phyloP scores from a whole-genome alignment of 2,329 filamentous ascomycete species.

The Phaeophleospora eucalypticola region DNA sequence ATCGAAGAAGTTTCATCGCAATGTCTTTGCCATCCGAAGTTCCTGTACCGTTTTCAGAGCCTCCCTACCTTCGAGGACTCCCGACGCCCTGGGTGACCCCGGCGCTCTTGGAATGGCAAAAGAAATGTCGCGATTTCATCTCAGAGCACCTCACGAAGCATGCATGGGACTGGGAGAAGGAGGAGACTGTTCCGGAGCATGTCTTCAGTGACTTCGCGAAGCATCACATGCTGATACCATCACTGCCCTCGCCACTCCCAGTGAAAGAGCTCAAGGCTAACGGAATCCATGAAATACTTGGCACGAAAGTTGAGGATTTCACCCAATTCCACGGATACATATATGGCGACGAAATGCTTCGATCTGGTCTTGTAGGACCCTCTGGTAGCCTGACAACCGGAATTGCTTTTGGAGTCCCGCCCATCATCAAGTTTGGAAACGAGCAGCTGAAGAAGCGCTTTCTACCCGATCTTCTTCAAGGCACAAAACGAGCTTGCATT shows the following conservation, averaged over 20 bases:
- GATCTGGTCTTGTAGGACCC: constrained; percentile 62
- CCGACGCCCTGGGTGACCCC: constrained; percentile 68
- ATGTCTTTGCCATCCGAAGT: too few species aligned
- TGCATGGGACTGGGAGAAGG: constrained; percentile 66
- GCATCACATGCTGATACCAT: constrained; percentile 66
- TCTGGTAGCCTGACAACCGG: constrained; percentile 64
- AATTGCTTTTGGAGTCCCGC: constrained; percentile 68
- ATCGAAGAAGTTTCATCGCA: too few species aligned
- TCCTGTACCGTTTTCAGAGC: constrained; percentile 65
- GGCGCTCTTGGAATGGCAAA: constrained; percentile 63
- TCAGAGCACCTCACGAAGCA: constrained; percentile 58
- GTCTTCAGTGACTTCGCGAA: constrained; percentile 62
- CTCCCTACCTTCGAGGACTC: constrained; percentile 64
- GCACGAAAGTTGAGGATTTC: constrained; percentile 68
- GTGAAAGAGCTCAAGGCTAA: constrained; percentile 62
- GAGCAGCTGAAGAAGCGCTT: constrained; percentile 60
- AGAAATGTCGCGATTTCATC: constrained; percentile 63
- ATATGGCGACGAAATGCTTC: constrained; percentile 66
- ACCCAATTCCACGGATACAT: constrained; percentile 68
- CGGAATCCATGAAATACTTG: constrained; percentile 63
- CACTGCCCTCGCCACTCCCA: constrained; percentile 64
- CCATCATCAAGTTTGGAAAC: constrained; percentile 65
- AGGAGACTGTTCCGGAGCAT: constrained; percentile 58
- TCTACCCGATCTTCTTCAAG: constrained; percentile 63
- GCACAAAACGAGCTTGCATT: constrained; percentile 66